Conservation (phyloP, 2,329 filamentous ascomycete genomes). For the Nemania bipapillata region DNA sequence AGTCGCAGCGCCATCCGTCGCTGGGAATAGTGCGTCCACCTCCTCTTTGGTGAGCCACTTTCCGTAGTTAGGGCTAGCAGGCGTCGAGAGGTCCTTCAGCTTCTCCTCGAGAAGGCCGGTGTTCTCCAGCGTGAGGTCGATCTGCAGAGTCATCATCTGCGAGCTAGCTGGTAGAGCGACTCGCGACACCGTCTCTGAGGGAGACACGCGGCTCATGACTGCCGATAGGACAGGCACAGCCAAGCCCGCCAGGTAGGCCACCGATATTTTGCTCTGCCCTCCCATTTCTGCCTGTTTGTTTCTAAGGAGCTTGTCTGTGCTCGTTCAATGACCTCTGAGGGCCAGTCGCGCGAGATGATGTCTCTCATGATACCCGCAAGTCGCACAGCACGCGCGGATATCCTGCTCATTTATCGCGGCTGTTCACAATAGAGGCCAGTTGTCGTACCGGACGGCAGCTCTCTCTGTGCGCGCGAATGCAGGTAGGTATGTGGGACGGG, state of each 20-base stretch:
- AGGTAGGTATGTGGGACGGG: slow-evolving; percentile 4
- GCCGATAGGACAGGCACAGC: slow-evolving; percentile 22
- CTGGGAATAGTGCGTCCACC: slow-evolving; percentile 42
- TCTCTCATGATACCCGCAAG: neutral
- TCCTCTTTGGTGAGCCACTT: slow-evolving; percentile 42
- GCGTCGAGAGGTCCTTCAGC: slow-evolving; percentile 44
- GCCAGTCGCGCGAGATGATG: slow-evolving; percentile 1
- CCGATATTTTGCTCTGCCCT: neutral
- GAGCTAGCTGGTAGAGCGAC: slow-evolving; percentile 20
- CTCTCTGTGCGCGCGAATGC: neutral
- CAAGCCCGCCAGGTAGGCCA: slow-evolving; percentile 19
- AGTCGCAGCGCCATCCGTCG: slow-evolving; percentile 35
- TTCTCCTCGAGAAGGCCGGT: slow-evolving; percentile 41
- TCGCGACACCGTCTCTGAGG: slow-evolving; percentile 16
- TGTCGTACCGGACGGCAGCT: neutral
- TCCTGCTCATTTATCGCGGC: neutral
- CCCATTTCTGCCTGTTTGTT: slow-evolving; percentile 21
- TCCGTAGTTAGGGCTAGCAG: slow-evolving; percentile 42
- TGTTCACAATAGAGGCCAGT: neutral
- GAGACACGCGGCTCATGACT: slow-evolving; percentile 33
- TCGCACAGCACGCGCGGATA: neutral
- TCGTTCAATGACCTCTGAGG: neutral
- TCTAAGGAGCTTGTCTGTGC: neutral
- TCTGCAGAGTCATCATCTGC: slow-evolving; percentile 41
- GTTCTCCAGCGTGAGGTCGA: slow-evolving; percentile 47